Evolutionary conservation across 106 monocot species (phyloP).

Genomic region (Xerophyta viscosa): DNA sequence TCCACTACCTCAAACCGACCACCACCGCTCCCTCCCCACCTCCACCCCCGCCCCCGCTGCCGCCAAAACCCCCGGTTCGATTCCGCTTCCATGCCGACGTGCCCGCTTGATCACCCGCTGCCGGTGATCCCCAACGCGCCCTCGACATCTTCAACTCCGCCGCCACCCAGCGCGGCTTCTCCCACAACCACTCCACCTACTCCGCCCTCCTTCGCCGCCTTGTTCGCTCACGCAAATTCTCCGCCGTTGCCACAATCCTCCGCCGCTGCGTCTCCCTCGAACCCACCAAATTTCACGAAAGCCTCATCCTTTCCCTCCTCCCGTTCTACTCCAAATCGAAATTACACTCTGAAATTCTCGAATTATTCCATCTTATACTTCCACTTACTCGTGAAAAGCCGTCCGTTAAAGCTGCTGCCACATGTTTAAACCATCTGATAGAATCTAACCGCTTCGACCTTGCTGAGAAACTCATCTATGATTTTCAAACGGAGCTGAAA

Average conservation of each 20-base stretch:
- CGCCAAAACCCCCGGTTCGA: constrained; percentile 9
- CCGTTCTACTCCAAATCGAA: constrained; percentile 35
- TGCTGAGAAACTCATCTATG: constrained; percentile 27
- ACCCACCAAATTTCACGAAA: constrained; percentile 63
- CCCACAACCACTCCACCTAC: constrained; percentile 72
- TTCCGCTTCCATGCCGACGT: constrained; percentile 48
- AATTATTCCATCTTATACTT: constrained; percentile 38
- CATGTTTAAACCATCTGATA: constrained; percentile 59
- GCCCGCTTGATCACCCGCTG: constrained; percentile 43
- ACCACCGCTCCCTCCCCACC: constrained; percentile 2
- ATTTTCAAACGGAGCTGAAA: constrained; percentile 9
- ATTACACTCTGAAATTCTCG: constrained; percentile 20
- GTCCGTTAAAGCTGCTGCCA: constrained; percentile 56
- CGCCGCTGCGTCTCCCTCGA: constrained; percentile 29
- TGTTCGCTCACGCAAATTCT: constrained; percentile 36
- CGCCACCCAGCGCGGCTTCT: constrained; percentile 46
- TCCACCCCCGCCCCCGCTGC: not conserved
- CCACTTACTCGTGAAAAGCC: constrained; percentile 46
- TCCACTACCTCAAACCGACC: not conserved
- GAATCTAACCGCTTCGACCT: constrained; percentile 40
- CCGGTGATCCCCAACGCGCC: constrained; percentile 49
- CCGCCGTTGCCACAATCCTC: constrained; percentile 49
- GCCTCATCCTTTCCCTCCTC: constrained; percentile 54
- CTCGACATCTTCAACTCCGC: constrained; percentile 80
- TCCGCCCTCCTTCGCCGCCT: constrained; percentile 68